Evolutionary conservation across 2,329 filamentous ascomycete species (phyloP).

Genomic region (Venturia nashicola): DNA sequence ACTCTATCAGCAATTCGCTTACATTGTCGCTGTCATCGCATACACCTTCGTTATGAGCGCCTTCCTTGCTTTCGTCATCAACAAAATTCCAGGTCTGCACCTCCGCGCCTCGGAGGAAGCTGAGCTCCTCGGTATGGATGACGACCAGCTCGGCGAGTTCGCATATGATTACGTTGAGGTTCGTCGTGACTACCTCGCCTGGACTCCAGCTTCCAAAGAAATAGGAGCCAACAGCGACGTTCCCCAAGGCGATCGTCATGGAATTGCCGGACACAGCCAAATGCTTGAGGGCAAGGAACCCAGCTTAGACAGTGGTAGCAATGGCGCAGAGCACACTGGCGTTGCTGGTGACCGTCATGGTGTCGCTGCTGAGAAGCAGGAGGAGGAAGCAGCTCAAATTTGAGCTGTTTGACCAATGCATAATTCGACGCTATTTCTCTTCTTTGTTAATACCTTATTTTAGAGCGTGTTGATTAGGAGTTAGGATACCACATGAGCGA

Average conservation of each 20-base stretch:
- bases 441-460: background rate
- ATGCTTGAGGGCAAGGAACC: constrained; percentile 47
- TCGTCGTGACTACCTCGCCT: constrained; percentile 75
- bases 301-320: constrained; percentile 28
- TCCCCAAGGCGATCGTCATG: constrained; percentile 55
- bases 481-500: background rate
- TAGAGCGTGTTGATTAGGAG: background rate
- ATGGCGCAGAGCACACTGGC: constrained; percentile 31
- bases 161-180: constrained; percentile 87
- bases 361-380: constrained; percentile 24
- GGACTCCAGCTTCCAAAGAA: constrained; percentile 64
- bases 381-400: background rate
- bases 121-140: constrained; percentile 78
- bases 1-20: constrained; percentile 70
- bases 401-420: background rate
- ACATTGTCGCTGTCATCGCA: constrained; percentile 51
- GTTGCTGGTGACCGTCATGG: constrained; percentile 41
- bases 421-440: background rate
- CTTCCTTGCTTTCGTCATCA: constrained; percentile 60
- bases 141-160: constrained; percentile 82
- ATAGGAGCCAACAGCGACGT: constrained; percentile 47
- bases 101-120: constrained; percentile 72
- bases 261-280: constrained; percentile 57
- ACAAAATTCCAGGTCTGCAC: constrained; percentile 64
- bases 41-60: constrained; percentile 67